These are phyloP conservation scores for Phytopythium ostracodes DNA, from an alignment of 352 stramenopile genomes.

Conservation along the genomic window DNA sequence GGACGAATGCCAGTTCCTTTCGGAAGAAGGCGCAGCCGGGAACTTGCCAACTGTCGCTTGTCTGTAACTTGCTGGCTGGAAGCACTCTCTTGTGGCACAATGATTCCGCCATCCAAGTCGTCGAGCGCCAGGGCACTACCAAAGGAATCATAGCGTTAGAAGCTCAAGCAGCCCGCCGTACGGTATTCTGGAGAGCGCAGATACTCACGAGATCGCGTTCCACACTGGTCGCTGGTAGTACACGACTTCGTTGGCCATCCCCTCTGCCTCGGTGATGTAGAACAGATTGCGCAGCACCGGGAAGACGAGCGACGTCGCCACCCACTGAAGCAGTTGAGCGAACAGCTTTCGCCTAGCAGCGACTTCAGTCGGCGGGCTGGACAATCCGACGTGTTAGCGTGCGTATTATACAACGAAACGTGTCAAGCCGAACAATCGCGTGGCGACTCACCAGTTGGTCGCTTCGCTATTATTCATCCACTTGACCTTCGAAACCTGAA, in stretches of 20 bases:
- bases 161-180: neutral
- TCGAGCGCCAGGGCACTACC: conserved; percentile 27
- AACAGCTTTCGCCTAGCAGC: conserved; percentile 40
- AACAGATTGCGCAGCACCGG: conserved; percentile 60
- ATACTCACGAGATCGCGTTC: conserved; percentile 54
- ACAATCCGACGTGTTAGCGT: neutral
- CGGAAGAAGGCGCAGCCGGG: conserved; percentile 55
- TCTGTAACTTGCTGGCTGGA: conserved; percentile 4
- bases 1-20: conserved; percentile 64
- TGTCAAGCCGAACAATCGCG: neutral
- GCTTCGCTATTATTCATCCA: conserved; percentile 28
- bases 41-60: conserved; percentile 35
- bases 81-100: conserved; percentile 17
- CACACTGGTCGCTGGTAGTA: conserved; percentile 71
- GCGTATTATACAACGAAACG: neutral
- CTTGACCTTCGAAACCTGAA: conserved; percentile 37
- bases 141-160: neutral
- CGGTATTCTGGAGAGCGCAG: neutral
- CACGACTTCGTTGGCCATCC: conserved; percentile 55
- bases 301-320: conserved; percentile 42
- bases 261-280: conserved; percentile 74
- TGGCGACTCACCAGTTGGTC: conserved; percentile 24
- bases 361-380: conserved; percentile 55
- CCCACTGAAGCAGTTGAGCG: conserved; percentile 35
- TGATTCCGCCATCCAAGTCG: conserved; percentile 40